Base-by-base conservation (phyloP, 805 yeast genomes). In the Metschnikowia cerradonensis region DNA sequence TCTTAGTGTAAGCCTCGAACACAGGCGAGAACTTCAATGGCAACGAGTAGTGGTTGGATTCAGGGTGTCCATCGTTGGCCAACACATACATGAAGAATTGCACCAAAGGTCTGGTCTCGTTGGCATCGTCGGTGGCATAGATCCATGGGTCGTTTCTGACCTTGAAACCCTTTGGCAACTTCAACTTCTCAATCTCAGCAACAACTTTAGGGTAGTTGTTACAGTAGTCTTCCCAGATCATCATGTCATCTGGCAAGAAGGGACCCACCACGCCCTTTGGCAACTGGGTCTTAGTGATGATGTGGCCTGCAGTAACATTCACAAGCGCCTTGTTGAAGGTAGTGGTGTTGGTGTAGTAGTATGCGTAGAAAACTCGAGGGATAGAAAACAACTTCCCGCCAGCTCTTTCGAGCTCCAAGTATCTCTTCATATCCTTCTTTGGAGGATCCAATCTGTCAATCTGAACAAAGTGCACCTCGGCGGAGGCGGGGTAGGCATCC, bases 61-160 rank as follows among this genome's bases (percentile, higher is more conserved):
- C 88, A 44, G 80, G 65, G 71, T 88, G 87, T 35, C 76, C 77
- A 62, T 80, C 67, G 56, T 86, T 80, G 51, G 79, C 82, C 57
- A 77, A 75, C 62, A 87, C 77, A 69, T 88, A 88, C 83, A 86
- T 83, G 74, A 83, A 84, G 66, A 84, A 83, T 71, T 85, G 90
- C 55, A 83, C 73, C 72, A 83, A 71, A n/a, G 82, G 79, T 67
- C 84, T 78, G 41, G 66, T 72, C 62, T 83, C 88, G 52, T 76
- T 69, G 44, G 79, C 70, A 59, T 82, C 83, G 63, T 84, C 90
- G 33, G 90, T 83, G 61, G 92, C 95, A 65, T 88, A 86, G 78
- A 86, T 88, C 95, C 96, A 88, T 48, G 91, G 89, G 65, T 86
- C 92, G 63, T 78, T 78, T 58, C 82, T 77, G 45, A 84, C 83